Percentiles rank a stretch among this genome's conserved stretches.
Evolutionary conservation across 768 basidiomycete genomes (phyloP).

Genomic region (Russula earlei): DNA sequence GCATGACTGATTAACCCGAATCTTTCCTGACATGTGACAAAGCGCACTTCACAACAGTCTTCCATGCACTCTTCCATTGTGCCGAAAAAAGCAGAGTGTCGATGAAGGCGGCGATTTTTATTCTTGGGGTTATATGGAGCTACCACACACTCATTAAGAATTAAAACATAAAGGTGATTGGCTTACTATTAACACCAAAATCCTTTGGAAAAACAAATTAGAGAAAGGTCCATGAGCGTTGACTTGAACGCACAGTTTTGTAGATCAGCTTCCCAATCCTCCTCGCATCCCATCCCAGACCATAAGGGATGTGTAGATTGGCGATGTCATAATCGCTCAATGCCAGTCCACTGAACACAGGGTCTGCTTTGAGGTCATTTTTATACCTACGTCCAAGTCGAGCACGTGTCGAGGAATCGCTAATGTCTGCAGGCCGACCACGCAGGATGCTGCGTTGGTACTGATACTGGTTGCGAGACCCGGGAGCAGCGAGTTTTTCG

Average conservation of each 20-base stretch:
- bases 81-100: conserved; percentile 56
- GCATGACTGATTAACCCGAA: neutral
- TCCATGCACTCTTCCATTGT: conserved; percentile 46
- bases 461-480: conserved; percentile 38
- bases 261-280: conserved; percentile 49
- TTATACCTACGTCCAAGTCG: conserved; percentile 33
- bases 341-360: conserved; percentile 35
- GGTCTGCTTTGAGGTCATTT: conserved; percentile 45
- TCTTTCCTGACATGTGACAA: neutral
- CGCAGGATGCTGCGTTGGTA: conserved; percentile 40
- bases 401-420: neutral
- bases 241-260: conserved; percentile 36
- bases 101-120: conserved; percentile 48
- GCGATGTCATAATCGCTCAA: conserved; percentile 50
- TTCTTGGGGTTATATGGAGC: conserved; percentile 58
- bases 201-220: conserved; percentile 31
- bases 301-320: conserved; percentile 50
- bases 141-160: conserved; percentile 17
- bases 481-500: conserved; percentile 42
- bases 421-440: conserved; percentile 34
- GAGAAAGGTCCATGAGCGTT: neutral
- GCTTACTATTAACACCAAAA: conserved; percentile 44
- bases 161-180: conserved; percentile 8
- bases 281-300: conserved; percentile 47
- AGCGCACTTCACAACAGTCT: conserved; percentile 50